Evolutionary conservation across 2,329 filamentous ascomycete genomes (phyloP).

Genomic region (Dactylonectria estremocensis): DNA sequence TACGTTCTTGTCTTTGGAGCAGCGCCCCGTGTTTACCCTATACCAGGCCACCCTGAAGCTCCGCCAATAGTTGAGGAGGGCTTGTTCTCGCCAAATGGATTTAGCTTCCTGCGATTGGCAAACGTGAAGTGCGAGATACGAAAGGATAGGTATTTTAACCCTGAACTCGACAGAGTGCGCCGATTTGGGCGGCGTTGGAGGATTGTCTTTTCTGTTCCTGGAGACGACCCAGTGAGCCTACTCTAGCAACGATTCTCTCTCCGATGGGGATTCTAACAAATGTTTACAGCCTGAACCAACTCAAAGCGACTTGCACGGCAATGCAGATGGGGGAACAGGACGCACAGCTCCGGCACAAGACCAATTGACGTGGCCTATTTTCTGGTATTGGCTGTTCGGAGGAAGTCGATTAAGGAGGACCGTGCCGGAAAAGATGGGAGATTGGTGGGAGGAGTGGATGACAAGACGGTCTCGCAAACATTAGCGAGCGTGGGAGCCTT

Average conservation of each 20-base stretch:
- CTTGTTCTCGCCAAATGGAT: not conserved
- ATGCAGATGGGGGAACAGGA: not conserved
- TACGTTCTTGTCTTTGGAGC: not conserved
- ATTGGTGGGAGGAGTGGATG: not conserved
- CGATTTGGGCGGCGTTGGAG: not conserved
- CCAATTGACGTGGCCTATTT: not conserved
- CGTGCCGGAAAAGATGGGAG: not conserved
- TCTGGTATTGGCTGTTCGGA: not conserved
- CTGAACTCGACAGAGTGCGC: not conserved
- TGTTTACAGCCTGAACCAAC: not conserved
- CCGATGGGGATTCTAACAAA: not conserved
- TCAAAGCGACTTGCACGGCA: not conserved
- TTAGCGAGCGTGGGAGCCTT: not conserved
- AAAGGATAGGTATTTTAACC: not conserved
- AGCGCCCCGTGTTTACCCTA: not conserved
- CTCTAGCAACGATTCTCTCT: not conserved
- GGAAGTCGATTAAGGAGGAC: not conserved
- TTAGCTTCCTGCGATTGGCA: not conserved
- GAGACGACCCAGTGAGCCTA: not conserved
- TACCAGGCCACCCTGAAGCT: not conserved
- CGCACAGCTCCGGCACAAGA: not conserved
- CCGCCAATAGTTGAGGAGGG: not conserved
- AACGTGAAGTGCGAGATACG: not conserved
- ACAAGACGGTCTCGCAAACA: not conserved
- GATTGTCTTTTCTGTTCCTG: not conserved